phyloP scores from a whole-genome alignment of 2,329 filamentous ascomycete genomes.

The Botrytis sinoallii region DNA sequence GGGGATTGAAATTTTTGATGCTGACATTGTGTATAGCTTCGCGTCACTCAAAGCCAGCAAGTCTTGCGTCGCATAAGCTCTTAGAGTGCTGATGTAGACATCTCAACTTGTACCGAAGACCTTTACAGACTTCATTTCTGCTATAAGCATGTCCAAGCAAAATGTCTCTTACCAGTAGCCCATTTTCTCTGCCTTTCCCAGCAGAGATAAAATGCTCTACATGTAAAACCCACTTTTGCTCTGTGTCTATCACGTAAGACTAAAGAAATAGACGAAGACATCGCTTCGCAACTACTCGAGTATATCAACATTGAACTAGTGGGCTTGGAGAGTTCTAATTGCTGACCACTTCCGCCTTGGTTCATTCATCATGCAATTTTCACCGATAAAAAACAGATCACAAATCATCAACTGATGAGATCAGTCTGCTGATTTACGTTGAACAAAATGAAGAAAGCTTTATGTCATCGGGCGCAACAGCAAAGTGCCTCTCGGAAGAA shows the following conservation, averaged over 20 bases:
- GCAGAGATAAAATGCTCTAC: not conserved
- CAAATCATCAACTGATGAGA: not conserved
- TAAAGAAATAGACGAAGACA: not conserved
- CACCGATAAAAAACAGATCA: not conserved
- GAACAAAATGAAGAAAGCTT: not conserved
- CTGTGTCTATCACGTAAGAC: not conserved
- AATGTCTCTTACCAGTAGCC: not conserved
- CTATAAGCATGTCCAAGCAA: not conserved
- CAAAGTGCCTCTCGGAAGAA: not conserved
- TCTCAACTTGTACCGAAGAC: not conserved
- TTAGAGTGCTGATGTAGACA: not conserved
- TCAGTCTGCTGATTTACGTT: too few relatives aligned
- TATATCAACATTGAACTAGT: not conserved
- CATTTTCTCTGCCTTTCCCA: not conserved
- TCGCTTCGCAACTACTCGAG: not conserved
- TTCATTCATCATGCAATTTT: not conserved
- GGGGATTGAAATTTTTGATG: not conserved
- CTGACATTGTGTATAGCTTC: slow-evolving; percentile 1
- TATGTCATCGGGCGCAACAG: not conserved
- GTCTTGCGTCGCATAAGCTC: not conserved
- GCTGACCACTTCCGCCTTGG: not conserved
- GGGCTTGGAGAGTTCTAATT: not conserved
- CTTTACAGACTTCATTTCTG: not conserved
- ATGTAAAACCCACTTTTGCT: not conserved
- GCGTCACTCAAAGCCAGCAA: not conserved